A percentile compares a stretch with the other conserved stretches of the same genome.
phyloP scores from a whole-genome alignment of 805 yeast species.

The Lachancea cidri region DNA sequence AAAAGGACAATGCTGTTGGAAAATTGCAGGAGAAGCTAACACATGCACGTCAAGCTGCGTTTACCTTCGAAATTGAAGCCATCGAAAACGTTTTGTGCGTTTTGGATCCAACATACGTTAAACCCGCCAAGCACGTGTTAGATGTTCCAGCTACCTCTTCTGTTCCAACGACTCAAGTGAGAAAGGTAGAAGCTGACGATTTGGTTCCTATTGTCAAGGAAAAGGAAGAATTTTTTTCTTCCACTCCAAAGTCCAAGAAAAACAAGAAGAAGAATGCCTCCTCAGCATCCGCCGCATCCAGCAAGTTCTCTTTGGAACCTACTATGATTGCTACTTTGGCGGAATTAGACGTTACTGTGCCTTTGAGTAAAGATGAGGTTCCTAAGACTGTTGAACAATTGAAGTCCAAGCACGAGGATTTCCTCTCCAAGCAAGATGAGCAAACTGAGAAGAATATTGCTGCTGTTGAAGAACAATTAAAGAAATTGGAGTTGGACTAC shows the following conservation, averaged over 20 bases:
- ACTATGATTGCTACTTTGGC: constrained; percentile 71
- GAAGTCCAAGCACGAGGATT: constrained; percentile 65
- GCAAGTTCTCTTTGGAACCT: constrained; percentile 70
- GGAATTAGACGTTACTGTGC: constrained; percentile 72
- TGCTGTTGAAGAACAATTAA: constrained; percentile 72
- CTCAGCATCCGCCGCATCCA: constrained; percentile 19
- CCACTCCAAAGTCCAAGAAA: constrained; percentile 42
- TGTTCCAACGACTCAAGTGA: constrained; percentile 43
- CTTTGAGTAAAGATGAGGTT: constrained; percentile 69
- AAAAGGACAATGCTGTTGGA: constrained; percentile 48
- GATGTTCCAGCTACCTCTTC: constrained; percentile 28
- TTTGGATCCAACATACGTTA: constrained; percentile 76
- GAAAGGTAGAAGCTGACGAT: constrained; percentile 58
- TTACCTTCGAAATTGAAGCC: constrained; percentile 66
- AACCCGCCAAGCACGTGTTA: constrained; percentile 39
- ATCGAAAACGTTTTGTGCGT: constrained; percentile 66
- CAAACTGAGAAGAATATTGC: constrained; percentile 73
- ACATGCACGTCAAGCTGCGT: constrained; percentile 78
- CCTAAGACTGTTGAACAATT: constrained; percentile 59
- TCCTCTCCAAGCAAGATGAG: constrained; percentile 68
- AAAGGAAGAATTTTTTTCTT: constrained; percentile 44
- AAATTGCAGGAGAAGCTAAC: constrained; percentile 66
- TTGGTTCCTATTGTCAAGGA: constrained; percentile 37
- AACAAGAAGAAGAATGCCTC: constrained; percentile 46
- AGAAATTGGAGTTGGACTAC: constrained; percentile 54